Evolutionary conservation across 2,329 filamentous ascomycete species (phyloP).

Genomic region (Biscogniauxia mediterranea): DNA sequence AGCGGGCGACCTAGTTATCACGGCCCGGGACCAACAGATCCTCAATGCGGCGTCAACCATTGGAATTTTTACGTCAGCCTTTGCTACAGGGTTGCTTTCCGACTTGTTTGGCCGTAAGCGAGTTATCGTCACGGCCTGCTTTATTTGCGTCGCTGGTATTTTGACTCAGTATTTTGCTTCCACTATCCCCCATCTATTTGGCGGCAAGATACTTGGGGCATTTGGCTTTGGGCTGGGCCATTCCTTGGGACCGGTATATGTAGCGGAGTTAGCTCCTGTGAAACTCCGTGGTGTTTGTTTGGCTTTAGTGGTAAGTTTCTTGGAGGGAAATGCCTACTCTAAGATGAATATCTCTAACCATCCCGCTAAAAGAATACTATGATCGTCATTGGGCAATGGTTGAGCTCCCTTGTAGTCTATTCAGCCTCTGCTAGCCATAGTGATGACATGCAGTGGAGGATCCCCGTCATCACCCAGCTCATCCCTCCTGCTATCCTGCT

Average conservation of each 20-base stretch:
- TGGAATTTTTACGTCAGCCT: neutral
- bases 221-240: conserved; percentile 32
- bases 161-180: neutral
- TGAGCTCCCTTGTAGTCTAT: conserved; percentile 28
- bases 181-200: neutral
- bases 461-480: conserved; percentile 32
- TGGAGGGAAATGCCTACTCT: neutral
- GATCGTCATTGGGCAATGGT: conserved; percentile 33
- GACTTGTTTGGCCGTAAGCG: neutral
- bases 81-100: neutral
- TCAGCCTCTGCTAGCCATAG: conserved; percentile 15
- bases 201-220: neutral
- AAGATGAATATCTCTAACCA: neutral
- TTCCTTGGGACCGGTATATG: conserved; percentile 32
- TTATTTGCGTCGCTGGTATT: neutral
- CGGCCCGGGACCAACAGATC: neutral
- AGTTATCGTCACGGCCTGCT: neutral
- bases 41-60: neutral
- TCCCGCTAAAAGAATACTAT: conserved; percentile 27
- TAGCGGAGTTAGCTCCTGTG: conserved; percentile 33
- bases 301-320: conserved; percentile 24
- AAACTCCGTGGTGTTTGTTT: conserved; percentile 32
- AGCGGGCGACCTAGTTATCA: neutral
- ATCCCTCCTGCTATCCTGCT: conserved; percentile 26
- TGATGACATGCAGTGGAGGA: conserved; percentile 29